Percentiles rank a stretch among this genome's conserved stretches.
These are phyloP conservation scores for Nannochloropsis oceanica DNA, from an alignment of 108 stramenopile species.

Conservation along the genomic window DNA sequence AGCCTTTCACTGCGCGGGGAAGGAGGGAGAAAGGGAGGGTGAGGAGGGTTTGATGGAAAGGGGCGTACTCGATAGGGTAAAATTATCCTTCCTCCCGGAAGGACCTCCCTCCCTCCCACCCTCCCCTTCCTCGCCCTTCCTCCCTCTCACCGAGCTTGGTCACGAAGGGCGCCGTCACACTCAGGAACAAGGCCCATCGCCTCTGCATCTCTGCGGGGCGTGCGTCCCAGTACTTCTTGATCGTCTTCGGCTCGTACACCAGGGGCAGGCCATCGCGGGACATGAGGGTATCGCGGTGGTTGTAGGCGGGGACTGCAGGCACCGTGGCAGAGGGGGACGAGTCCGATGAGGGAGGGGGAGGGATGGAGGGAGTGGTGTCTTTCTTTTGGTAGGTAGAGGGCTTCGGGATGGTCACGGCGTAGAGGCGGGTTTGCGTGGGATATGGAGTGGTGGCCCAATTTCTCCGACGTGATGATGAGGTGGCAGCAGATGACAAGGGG, in stretches of 20 bases:
- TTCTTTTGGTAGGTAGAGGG: too few relatives aligned
- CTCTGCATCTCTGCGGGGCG: conserved; percentile 65
- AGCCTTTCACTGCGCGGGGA: conserved; percentile 3
- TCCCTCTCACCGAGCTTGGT: conserved; percentile 55
- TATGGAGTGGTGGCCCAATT: too few relatives aligned
- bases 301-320: neutral
- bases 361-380: too few relatives aligned
- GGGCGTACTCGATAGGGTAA: too few relatives aligned
- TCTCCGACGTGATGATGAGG: too few relatives aligned
- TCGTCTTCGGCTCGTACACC: conserved; percentile 70
- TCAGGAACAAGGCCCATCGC: conserved; percentile 74
- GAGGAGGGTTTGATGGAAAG: too few relatives aligned
- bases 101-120: neutral
- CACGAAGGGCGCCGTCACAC: conserved; percentile 69
- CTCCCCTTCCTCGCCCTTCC: neutral
- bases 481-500: too few relatives aligned
- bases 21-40: conserved; percentile 12
- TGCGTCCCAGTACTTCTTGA: conserved; percentile 71
- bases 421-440: too few relatives aligned
- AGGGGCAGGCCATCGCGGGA: conserved; percentile 76
- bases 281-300: conserved; percentile 18
- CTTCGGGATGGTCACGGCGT: too few relatives aligned
- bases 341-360: too few relatives aligned
- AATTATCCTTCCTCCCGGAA: neutral
- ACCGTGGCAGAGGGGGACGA: too few relatives aligned